Evolutionary conservation across 2,329 filamentous ascomycete genomes (phyloP), one percentile per base, ranked within the genome.

Genomic region (Hypoxylon sp.): DNA sequence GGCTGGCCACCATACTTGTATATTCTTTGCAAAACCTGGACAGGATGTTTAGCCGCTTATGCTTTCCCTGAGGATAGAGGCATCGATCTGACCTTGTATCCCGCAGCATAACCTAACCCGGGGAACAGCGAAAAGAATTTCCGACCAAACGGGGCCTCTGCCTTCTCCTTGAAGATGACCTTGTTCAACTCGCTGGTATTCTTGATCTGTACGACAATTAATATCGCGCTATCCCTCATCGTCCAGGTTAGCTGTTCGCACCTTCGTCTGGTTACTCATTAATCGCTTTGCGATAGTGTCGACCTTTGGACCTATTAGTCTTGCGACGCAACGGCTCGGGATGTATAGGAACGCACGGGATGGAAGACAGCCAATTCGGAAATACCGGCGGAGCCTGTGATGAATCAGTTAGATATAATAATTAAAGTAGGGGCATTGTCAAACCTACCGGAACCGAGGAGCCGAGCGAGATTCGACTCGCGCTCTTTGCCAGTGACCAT

Each of bases 1-100:
- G 96, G 96, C 85, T 99, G 96, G 56, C 96, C 96, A 74, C 96
- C 96, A 79, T 98, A 99, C 85, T 99, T 99, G 89, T 99, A 99
- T 80, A 99, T 90, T 81, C 96, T 88, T 88, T 99, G 96, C 63
- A 97, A 89, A 70, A 98, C 87, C 89, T 91, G 54, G 10, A 22
- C 6, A 8, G 5, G 31, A 49, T 22, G 3, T 53, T 72, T 60
- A 69, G 72, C 44, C 20, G 11, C 25, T 17, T 31, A 25, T 35
- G 31, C 11, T 31, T 33, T 30, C n/a, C 3, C 8, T 11, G 6
- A 5, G 6, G 6, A 7, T 25, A 48, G 25, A 31, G 31, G 7
- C 14, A 7, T 31, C 53, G 20, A 22, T 53, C 80, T 59, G 76
- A 91, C 91, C 88, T 99, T 99, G 88, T 99, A 99, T 69, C 95